A percentile compares a stretch with the other conserved stretches of the same genome.
Conservation (phyloP, 1,284 basidiomycete genomes). For the Ganoderma meredithae region DNA sequence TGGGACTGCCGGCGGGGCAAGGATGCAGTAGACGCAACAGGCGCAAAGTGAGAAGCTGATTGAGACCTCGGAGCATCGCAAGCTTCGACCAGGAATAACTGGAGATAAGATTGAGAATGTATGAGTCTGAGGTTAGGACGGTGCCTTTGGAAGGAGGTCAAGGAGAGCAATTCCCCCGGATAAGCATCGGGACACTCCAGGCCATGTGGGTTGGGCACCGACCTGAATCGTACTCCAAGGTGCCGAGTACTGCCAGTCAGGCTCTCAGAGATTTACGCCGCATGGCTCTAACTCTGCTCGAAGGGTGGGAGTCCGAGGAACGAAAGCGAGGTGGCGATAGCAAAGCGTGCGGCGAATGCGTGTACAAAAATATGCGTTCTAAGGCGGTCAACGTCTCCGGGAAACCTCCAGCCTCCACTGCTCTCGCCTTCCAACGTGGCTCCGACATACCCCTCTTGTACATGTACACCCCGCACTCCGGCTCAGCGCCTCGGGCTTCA, state of each 20-base stretch:
- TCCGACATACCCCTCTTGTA: neutral
- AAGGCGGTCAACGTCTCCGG: constrained; percentile 4
- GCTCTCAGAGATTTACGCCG: no score
- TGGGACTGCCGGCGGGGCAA: neutral
- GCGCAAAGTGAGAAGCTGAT: neutral
- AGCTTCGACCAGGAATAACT: neutral
- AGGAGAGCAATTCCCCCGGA: neutral
- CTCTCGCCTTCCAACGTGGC: neutral
- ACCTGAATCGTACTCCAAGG: no score
- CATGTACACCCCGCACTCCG: neutral
- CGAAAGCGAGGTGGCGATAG: constrained; percentile 20
- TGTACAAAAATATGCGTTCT: constrained; percentile 30
- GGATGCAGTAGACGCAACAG: neutral
- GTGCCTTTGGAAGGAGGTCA: neutral
- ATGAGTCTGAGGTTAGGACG: neutral
- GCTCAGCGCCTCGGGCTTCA: constrained; percentile 12
- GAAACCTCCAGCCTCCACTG: neutral
- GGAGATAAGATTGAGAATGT: neutral
- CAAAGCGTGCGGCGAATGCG: constrained; percentile 24
- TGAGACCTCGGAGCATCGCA: neutral
- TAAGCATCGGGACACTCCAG: neutral
- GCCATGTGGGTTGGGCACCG: neutral
- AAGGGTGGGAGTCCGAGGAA: neutral
- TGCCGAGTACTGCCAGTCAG: no score
- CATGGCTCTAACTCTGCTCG: no score